These are phyloP conservation scores for Trametes sanguinea DNA, from an alignment of 768 basidiomycete species.

Conservation along the genomic window DNA sequence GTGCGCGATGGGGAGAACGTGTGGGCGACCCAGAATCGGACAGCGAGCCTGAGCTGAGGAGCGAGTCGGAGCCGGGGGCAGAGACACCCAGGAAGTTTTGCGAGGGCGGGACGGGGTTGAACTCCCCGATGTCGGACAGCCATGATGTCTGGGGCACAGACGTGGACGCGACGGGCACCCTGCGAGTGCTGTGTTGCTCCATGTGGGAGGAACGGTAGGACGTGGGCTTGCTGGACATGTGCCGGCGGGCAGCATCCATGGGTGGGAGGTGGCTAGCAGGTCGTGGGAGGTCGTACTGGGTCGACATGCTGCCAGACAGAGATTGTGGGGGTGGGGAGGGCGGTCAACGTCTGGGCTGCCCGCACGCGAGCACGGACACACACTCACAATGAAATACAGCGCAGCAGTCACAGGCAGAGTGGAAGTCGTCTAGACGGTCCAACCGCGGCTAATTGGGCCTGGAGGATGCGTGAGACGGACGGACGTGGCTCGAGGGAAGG, in stretches of 20 bases:
- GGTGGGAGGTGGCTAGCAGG: constrained; percentile 11
- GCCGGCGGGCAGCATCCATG: constrained; percentile 12
- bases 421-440: constrained; percentile 17
- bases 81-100: constrained; percentile 11
- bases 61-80: constrained; percentile 1
- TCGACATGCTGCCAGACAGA: constrained; percentile 16
- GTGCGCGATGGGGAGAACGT: constrained; percentile 6
- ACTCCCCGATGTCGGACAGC: constrained; percentile 17
- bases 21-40: constrained; percentile 15
- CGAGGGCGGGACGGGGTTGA: not conserved
- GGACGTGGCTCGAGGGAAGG: constrained; percentile 5
- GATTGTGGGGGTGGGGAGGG: not conserved
- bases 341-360: not conserved
- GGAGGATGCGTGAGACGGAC: constrained; percentile 8
- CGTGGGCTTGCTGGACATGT: constrained; percentile 8
- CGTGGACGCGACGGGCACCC: constrained; percentile 10
- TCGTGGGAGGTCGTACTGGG: constrained; percentile 20
- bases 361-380: not conserved
- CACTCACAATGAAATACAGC: constrained; percentile 7
- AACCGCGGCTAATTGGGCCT: constrained; percentile 20
- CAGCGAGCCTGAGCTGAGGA: constrained; percentile 14
- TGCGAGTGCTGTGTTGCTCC: constrained; percentile 4
- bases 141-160: constrained; percentile 16
- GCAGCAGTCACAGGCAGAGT: constrained; percentile 9
- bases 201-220: constrained; percentile 3